phyloP scores from a whole-genome alignment of 2,329 filamentous ascomycete genomes.

The Sarocladiaceae sp. region DNA sequence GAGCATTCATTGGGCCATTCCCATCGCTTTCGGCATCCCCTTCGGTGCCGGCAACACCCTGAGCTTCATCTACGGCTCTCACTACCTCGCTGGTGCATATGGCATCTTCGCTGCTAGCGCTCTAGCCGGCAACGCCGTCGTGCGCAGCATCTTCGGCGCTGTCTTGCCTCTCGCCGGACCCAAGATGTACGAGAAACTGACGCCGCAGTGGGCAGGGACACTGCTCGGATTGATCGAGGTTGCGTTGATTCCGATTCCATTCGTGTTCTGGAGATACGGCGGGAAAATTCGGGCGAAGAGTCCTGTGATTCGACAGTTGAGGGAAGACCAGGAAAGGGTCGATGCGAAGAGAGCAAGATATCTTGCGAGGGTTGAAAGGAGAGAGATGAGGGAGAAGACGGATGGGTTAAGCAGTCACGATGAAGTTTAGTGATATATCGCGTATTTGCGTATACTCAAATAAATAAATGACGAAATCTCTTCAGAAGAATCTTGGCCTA shows the following conservation, averaged over 20 bases:
- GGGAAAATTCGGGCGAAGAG: conserved; percentile 48
- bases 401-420: not conserved
- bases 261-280: conserved; percentile 69
- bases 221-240: conserved; percentile 71
- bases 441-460: too few relatives aligned
- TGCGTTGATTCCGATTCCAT: conserved; percentile 71
- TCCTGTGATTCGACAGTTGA: conserved; percentile 37
- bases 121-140: conserved; percentile 73
- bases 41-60: conserved; percentile 75
- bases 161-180: conserved; percentile 71
- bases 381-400: conserved; percentile 2
- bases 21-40: conserved; percentile 72
- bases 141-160: conserved; percentile 71
- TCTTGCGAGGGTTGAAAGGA: conserved; percentile 15
- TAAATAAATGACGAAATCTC: too few relatives aligned
- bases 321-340: conserved; percentile 31
- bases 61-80: conserved; percentile 78
- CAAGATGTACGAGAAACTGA: conserved; percentile 64
- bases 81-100: conserved; percentile 76
- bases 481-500: too few relatives aligned
- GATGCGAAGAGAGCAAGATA: conserved; percentile 18
- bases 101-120: conserved; percentile 79
- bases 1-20: conserved; percentile 76
- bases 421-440: not conserved
- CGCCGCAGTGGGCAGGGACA: conserved; percentile 75